phyloP scores from a whole-genome alignment of 2,329 filamentous ascomycete species.

The Passalora sequoiae region DNA sequence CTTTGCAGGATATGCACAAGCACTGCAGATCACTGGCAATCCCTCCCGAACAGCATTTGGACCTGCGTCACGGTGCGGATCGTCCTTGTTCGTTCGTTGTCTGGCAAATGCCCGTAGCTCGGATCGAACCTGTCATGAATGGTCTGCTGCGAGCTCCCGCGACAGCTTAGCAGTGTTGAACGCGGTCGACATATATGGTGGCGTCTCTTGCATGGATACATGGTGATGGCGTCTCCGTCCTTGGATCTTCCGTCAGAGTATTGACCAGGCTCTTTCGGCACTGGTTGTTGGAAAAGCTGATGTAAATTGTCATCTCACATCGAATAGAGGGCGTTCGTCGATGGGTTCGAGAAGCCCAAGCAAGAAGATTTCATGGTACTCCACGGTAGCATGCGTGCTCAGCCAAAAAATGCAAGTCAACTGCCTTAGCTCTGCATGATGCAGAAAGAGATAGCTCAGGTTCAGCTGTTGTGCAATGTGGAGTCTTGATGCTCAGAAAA shows the following conservation, averaged over 20 bases:
- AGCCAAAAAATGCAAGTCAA: conserved; percentile 12
- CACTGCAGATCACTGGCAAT: conserved; percentile 8
- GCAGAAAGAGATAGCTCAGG: conserved; percentile 21
- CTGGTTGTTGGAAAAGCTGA: too few relatives aligned
- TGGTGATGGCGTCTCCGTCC: too few relatives aligned
- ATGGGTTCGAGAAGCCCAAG: too few relatives aligned
- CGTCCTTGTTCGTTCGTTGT: conserved; percentile 15
- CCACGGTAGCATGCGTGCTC: conserved; percentile 21
- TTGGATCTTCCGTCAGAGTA: too few relatives aligned
- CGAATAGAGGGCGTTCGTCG: too few relatives aligned
- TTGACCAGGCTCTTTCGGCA: too few relatives aligned
- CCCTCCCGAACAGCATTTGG: conserved; percentile 9
- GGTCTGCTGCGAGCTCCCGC: conserved; percentile 13
- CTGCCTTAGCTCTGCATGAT: conserved; percentile 13
- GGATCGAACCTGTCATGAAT: conserved; percentile 20
- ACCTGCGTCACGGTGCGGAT: conserved; percentile 10
- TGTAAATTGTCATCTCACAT: too few relatives aligned
- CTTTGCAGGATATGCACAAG: neutral
- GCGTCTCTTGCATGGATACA: too few relatives aligned
- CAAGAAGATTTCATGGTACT: conserved; percentile 18
- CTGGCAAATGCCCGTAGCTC: conserved; percentile 15
- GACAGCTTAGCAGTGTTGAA: conserved; percentile 10
- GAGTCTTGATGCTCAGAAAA: neutral
- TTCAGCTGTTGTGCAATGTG: neutral
- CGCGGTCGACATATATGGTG: conserved; percentile 1